Evolutionary conservation across 2,329 filamentous ascomycete genomes (phyloP).

Genomic region (Hypoxylon sp.): DNA sequence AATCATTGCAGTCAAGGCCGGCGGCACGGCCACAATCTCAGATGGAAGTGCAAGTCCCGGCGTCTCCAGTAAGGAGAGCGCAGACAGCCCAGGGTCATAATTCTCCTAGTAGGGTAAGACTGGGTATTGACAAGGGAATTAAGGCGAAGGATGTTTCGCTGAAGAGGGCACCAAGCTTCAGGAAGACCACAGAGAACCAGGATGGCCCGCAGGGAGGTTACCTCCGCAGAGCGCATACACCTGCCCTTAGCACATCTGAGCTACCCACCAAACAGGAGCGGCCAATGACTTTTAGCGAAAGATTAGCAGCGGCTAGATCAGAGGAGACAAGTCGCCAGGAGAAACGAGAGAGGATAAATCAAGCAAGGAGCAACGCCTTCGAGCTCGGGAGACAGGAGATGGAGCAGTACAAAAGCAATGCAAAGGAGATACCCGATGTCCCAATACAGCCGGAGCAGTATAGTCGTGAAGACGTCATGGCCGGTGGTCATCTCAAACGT

Average conservation of each 20-base stretch:
- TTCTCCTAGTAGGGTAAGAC: conserved; percentile 82
- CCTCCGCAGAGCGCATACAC: conserved; percentile 62
- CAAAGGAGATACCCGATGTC: conserved; percentile 67
- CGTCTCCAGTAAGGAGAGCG: conserved; percentile 76
- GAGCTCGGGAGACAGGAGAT: conserved; percentile 71
- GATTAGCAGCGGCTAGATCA: conserved; percentile 78
- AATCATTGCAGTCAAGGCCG: conserved; percentile 32
- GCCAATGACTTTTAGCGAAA: conserved; percentile 82
- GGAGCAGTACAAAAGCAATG: conserved; percentile 71
- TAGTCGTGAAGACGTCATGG: conserved; percentile 74
- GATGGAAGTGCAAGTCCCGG: conserved; percentile 78
- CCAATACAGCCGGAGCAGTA: conserved; percentile 67
- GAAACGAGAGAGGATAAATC: conserved; percentile 66
- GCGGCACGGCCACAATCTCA: conserved; percentile 53
- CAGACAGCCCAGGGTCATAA: conserved; percentile 68
- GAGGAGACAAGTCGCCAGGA: conserved; percentile 68
- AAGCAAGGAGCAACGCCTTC: conserved; percentile 70
- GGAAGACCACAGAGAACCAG: conserved; percentile 54
- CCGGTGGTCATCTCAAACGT: conserved; percentile 58
- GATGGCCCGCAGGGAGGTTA: conserved; percentile 57
- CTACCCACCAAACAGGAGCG: conserved; percentile 54
- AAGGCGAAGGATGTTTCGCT: conserved; percentile 86
- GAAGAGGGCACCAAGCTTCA: conserved; percentile 75
- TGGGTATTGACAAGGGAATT: conserved; percentile 92
- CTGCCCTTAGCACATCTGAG: conserved; percentile 51